Evolutionary conservation across 1,284 basidiomycete species (phyloP).

Genomic region (Irpex sp.): DNA sequence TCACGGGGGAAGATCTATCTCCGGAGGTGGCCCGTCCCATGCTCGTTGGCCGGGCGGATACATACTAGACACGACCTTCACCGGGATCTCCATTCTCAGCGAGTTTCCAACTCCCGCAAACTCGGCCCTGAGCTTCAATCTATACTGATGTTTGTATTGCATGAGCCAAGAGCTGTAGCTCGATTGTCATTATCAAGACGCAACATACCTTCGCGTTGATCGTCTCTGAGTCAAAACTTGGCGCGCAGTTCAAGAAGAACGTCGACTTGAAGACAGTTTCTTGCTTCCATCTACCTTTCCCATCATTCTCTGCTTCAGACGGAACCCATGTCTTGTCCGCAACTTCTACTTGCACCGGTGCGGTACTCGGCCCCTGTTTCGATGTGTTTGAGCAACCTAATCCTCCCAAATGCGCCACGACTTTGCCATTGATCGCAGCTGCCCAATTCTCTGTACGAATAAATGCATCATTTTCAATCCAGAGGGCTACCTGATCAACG

Average conservation of each 20-base stretch:
- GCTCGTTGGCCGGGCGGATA: neutral
- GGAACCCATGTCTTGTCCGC: conserved; percentile 16
- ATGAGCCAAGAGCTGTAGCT: neutral
- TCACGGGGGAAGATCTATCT: conserved; percentile 6
- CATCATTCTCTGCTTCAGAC: neutral
- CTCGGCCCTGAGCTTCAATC: neutral
- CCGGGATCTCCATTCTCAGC: neutral
- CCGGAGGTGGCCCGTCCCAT: conserved; percentile 8
- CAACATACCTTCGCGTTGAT: neutral
- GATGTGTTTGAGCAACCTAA: neutral
- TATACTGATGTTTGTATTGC: neutral
- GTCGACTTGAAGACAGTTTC: conserved; percentile 11
- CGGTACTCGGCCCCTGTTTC: neutral
- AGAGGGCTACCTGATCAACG: conserved; percentile 8
- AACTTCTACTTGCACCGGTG: neutral
- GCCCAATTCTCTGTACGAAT: neutral
- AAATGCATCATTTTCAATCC: conserved; percentile 6
- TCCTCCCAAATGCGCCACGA: neutral
- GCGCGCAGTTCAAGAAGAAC: conserved; percentile 1
- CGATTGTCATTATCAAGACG: neutral
- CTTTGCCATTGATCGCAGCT: neutral
- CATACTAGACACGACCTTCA: conserved; percentile 6
- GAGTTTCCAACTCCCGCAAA: conserved; percentile 9
- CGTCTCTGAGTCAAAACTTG: neutral
- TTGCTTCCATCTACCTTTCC: conserved; percentile 15